A percentile compares a stretch with the other conserved stretches of the same genome.
phyloP scores from a whole-genome alignment of 192 early-diverging fungal species.

The Entrophospora sp. region DNA sequence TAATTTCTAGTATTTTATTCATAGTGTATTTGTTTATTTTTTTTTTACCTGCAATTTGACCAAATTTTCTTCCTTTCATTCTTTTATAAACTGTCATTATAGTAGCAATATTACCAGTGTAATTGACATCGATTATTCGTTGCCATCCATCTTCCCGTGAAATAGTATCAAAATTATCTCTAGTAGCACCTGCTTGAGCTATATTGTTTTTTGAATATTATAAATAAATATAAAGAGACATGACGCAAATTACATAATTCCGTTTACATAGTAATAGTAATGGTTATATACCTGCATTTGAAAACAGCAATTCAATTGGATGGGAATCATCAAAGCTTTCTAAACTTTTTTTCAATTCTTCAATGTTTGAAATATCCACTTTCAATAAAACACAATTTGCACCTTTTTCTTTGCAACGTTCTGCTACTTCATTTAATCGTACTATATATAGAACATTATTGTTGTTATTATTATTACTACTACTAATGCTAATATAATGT shows the following conservation, averaged over 20 bases:
- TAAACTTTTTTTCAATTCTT: constrained; percentile 1
- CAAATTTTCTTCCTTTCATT: constrained; percentile 11
- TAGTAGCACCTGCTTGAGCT: constrained; percentile 12
- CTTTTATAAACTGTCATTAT: constrained; percentile 20
- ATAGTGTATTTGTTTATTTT: too few relatives aligned
- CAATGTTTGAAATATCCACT: constrained; percentile 17
- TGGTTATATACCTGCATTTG: constrained; percentile 21
- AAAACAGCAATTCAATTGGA: constrained; percentile 23
- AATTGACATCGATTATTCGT: constrained; percentile 16
- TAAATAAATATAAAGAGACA: neutral
- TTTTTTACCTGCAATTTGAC: constrained; percentile 28
- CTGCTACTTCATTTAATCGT: neutral
- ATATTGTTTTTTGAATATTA: neutral
- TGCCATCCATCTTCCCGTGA: constrained; percentile 6
- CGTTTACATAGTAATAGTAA: neutral
- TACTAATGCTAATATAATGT: neutral
- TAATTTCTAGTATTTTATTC: too few relatives aligned
- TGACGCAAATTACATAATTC: neutral
- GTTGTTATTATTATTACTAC: neutral
- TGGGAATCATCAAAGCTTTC: constrained; percentile 15
- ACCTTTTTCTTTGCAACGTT: neutral
- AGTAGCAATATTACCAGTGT: constrained; percentile 15
- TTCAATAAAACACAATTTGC: neutral
- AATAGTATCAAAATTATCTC: neutral
- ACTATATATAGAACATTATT: neutral